Evolutionary conservation across 2,329 filamentous ascomycete genomes (phyloP), one percentile per base, ranked within the genome.

Genomic region (Aureobasidium namibiae): DNA sequence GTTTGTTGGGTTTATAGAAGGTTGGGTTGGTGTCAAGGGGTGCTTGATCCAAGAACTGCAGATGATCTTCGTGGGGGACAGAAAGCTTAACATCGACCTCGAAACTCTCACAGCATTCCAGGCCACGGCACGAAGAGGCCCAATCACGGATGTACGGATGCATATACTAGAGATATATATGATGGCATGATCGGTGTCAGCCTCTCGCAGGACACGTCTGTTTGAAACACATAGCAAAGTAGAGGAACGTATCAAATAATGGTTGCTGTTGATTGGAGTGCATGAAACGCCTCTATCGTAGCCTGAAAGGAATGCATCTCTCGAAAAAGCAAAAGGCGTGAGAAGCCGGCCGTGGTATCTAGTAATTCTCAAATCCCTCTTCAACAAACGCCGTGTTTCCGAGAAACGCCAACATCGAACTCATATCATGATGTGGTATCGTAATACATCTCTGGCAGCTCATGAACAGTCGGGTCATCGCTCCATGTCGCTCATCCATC

Each of bases 331-430:
- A 44, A 45, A 56, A 36, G 38, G 39, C 38, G 39, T 29, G 36
- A 54, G 50, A 54, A 42, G 23, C 52, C 52, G 52, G 52, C 52
- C 52, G 52, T 56, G 52, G 52, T 56, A 56, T 56, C 52, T 56
- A 56, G 31, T 44, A 56, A 56, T 45, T 56, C 39, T 56, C 39
- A 45, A 38, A 56, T 56, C 52, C 39, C n/a, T n/a, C n/a, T 56
- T 45, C 52, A 56, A 56, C 42, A 58, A 58, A 58, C 42, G 42
- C 56, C 45, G 10, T 58, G 45, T 58, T 39, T 48, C 42, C 44
- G 56, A 48, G 36, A 41, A 58, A 58, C 56, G 33, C 45, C 56
- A 58, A 41, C 56, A 58, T 58, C 56, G 29, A 49, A 49, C 18
- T 16, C 21, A 49, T 13, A 23, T 52, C 48, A 41, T 44, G 52